Conservation (phyloP, 1,284 basidiomycete genomes). For the Pholiota adiposa region DNA sequence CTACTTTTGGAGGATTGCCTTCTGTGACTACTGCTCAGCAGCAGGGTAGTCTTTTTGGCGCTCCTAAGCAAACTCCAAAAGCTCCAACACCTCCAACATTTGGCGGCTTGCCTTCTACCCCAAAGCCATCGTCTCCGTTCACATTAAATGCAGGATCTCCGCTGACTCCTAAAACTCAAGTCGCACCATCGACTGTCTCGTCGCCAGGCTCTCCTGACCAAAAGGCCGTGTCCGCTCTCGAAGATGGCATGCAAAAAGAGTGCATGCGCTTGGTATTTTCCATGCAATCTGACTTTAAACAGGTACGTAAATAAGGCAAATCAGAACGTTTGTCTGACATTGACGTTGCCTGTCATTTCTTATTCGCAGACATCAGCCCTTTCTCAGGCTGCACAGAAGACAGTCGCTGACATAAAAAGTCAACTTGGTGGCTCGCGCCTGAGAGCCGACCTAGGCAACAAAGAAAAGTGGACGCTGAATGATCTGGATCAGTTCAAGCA, state of each 20-base stretch:
- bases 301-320: conserved; percentile 43
- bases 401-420: conserved; percentile 36
- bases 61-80: neutral
- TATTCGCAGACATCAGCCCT: neutral
- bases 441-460: conserved; percentile 49
- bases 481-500: conserved; percentile 58
- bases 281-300: conserved; percentile 54
- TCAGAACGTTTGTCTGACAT: neutral
- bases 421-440: conserved; percentile 43
- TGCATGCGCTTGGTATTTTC: conserved; percentile 48
- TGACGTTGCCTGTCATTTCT: conserved; percentile 8
- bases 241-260: conserved; percentile 67
- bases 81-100: conserved; percentile 1
- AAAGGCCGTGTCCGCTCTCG: conserved; percentile 32
- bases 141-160: neutral
- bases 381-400: conserved; percentile 10
- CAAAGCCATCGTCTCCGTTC: neutral
- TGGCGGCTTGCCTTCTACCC: neutral
- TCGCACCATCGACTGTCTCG: too few species aligned
- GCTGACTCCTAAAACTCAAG: neutral
- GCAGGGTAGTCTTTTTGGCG: neutral
- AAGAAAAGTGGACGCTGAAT: conserved; percentile 55
- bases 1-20: neutral
- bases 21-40: neutral
- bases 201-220: conserved; percentile 7